Percentiles rank a stretch among this genome's conserved stretches.
These are phyloP conservation scores for Endogone sp. DNA, from an alignment of 192 early-diverging fungal species.

Conservation along the genomic window DNA sequence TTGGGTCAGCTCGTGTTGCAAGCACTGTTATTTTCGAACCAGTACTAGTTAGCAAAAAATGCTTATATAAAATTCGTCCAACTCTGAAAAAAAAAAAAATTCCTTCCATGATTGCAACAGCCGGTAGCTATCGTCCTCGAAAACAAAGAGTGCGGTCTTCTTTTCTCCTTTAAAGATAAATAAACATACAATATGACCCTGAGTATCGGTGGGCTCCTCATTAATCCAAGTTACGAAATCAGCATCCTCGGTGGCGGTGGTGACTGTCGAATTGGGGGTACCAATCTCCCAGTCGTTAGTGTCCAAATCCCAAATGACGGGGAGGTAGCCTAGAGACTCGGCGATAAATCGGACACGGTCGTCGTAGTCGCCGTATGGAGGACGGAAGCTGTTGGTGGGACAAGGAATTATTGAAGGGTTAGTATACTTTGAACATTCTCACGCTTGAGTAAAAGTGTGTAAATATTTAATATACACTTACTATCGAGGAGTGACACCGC, in stretches of 20 bases:
- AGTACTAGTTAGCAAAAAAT: no score
- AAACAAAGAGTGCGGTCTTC: no score
- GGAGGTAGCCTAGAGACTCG: constrained; percentile 29
- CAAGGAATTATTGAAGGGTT: not conserved
- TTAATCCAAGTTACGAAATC: constrained; percentile 38
- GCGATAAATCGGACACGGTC: constrained; percentile 24
- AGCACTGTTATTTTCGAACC: constrained; percentile 23
- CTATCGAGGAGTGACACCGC: not conserved
- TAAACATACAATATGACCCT: constrained; percentile 43
- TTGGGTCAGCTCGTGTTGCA: constrained; percentile 47
- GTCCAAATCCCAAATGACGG: constrained; percentile 52
- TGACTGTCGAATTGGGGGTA: constrained; percentile 14
- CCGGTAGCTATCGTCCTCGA: no score
- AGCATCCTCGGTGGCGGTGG: constrained; percentile 25
- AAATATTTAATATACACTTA: not conserved
- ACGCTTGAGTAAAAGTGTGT: no score
- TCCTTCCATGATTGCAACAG: no score
- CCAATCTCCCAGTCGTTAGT: constrained; percentile 47
- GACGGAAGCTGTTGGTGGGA: constrained; percentile 24
- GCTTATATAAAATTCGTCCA: no score
- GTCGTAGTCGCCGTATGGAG: constrained; percentile 25
- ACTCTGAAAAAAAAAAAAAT: no score
- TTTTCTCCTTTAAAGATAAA: no score
- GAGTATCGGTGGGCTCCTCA: constrained; percentile 32
- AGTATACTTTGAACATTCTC: no score